Evolutionary conservation across 2,329 filamentous ascomycete genomes (phyloP).

Genomic region (Ceratocystis papillata): DNA sequence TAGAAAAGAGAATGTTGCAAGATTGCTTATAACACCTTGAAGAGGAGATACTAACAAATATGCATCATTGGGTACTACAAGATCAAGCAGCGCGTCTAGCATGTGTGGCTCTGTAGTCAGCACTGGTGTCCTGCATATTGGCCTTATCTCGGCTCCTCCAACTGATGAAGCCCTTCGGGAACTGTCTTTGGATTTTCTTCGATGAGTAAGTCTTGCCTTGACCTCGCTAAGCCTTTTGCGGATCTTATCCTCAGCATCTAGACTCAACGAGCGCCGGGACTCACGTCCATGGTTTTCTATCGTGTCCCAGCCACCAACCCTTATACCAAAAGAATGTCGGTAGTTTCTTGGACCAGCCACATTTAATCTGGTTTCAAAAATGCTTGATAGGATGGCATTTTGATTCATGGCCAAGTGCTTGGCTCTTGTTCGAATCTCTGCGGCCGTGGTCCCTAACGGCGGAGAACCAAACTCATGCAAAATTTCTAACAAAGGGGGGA

Average conservation of each 20-base stretch:
- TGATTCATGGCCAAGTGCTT: slow-evolving; percentile 55
- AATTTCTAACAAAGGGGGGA: slow-evolving; percentile 54
- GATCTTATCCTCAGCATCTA: slow-evolving; percentile 40
- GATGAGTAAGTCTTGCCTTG: slow-evolving; percentile 31
- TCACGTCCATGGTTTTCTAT: slow-evolving; percentile 35
- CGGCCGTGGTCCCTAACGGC: slow-evolving; percentile 44
- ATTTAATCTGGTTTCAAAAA: slow-evolving; percentile 31
- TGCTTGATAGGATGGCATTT: slow-evolving; percentile 37
- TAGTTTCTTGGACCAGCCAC: slow-evolving; percentile 27
- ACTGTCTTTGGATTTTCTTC: slow-evolving; percentile 15
- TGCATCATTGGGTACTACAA: slow-evolving; percentile 35
- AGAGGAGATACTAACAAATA: slow-evolving; percentile 61
- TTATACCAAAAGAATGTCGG: slow-evolving; percentile 33
- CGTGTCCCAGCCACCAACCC: slow-evolving; percentile 42
- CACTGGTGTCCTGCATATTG: background rate
- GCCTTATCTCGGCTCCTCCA: background rate
- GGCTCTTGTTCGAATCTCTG: slow-evolving; percentile 61
- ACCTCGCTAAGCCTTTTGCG: slow-evolving; percentile 40
- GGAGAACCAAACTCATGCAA: slow-evolving; percentile 48
- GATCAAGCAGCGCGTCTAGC: slow-evolving; percentile 28
- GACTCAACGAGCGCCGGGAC: slow-evolving; percentile 31
- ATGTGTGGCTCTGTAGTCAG: background rate
- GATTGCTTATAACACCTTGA: slow-evolving; percentile 46
- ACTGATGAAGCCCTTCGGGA: background rate
- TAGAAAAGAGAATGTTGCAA: slow-evolving; percentile 50